These are phyloP conservation scores for Solanum neorickii DNA, from an alignment of 257 asterid species.

Conservation along the genomic window DNA sequence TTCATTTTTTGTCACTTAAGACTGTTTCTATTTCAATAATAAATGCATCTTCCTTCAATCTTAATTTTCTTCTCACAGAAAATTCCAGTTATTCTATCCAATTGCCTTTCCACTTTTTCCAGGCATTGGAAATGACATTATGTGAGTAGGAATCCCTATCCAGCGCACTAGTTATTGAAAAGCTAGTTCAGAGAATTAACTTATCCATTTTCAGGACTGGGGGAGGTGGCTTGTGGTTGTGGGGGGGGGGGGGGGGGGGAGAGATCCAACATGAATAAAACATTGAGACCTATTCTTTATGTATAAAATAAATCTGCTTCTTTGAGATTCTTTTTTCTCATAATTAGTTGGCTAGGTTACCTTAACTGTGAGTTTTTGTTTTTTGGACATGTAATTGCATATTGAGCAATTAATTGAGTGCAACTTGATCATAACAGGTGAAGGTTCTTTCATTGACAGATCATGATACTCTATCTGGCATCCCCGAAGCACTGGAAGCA, in stretches of 20 bases:
- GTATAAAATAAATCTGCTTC: background rate
- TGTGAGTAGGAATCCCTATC: background rate
- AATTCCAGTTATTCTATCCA: background rate
- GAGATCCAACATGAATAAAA: background rate
- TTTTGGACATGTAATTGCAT: background rate
- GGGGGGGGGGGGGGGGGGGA: background rate
- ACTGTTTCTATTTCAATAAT: too few species aligned
- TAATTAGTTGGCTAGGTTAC: background rate
- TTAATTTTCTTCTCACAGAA: background rate
- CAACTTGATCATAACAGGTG: slow-evolving; percentile 58
- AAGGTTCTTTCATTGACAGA: slow-evolving; percentile 92
- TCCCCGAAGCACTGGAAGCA: slow-evolving; percentile 88
- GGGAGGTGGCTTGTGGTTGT: background rate
- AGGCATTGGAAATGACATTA: background rate
- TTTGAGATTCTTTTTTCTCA: background rate
- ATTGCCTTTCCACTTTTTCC: background rate
- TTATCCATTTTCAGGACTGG: background rate
- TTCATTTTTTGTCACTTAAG: background rate
- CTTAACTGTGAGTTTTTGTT: background rate
- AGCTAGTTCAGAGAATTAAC: background rate
- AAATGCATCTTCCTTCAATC: background rate
- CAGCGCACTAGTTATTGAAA: background rate
- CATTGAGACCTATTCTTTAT: background rate
- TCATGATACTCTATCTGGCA: slow-evolving; percentile 91
- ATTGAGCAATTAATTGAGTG: background rate